phyloP scores from a whole-genome alignment of 306 rosid species.

The Quercus robur region DNA sequence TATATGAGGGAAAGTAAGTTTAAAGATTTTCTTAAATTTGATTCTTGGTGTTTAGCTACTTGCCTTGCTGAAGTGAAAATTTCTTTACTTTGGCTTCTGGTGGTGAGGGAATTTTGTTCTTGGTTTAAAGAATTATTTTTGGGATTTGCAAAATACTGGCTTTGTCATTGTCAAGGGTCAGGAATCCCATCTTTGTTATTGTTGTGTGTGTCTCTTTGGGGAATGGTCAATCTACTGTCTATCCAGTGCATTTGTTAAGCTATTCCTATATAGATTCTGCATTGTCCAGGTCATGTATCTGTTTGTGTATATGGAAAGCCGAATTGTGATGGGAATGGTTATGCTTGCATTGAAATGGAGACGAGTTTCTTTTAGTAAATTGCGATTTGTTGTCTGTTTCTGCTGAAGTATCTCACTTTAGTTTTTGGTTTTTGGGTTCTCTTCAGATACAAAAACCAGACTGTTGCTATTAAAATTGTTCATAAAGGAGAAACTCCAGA shows the following conservation, averaged over 20 bases:
- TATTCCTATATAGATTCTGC: not conserved
- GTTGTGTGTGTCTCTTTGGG: not conserved
- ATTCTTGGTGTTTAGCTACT: not conserved
- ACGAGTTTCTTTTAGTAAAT: not conserved
- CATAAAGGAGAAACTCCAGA: slow-evolving; percentile 78
- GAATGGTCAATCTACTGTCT: too few relatives aligned
- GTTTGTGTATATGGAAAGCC: not conserved
- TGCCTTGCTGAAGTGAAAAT: slow-evolving; percentile 7
- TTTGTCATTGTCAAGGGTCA: not conserved
- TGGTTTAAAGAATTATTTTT: not conserved
- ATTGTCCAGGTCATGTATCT: not conserved
- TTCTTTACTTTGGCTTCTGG: slow-evolving; percentile 26
- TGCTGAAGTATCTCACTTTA: slow-evolving; percentile 14
- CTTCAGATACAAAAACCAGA: slow-evolving; percentile 76
- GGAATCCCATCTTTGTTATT: not conserved
- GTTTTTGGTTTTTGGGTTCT: slow-evolving; percentile 17
- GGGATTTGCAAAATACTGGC: slow-evolving; percentile 10
- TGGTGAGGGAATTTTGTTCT: not conserved
- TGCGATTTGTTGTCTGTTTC: slow-evolving; percentile 3
- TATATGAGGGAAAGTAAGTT: slow-evolving; percentile 92
- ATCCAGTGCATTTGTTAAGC: not conserved
- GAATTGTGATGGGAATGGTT: not conserved
- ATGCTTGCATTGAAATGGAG: not conserved
- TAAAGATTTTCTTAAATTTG: slow-evolving; percentile 4
- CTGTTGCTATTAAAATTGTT: slow-evolving; percentile 81